These are phyloP conservation scores for Linum usitatissimum DNA, from an alignment of 345 rosid genomes.

Conservation along the genomic window DNA sequence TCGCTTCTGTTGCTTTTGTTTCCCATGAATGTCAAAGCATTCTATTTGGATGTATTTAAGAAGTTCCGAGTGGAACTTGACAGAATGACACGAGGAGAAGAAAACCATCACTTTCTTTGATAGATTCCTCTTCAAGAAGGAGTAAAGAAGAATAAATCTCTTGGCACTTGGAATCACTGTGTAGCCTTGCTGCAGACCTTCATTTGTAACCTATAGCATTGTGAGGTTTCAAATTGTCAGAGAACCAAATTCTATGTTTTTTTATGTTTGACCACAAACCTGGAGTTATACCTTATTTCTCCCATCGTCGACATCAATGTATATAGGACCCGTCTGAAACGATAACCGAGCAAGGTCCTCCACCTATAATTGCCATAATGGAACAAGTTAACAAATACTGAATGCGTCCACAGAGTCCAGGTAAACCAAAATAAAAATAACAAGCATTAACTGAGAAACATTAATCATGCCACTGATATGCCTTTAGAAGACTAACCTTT, in stretches of 20 bases:
- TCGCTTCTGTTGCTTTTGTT: slow-evolving; percentile 82
- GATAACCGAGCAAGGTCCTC: slow-evolving; percentile 96
- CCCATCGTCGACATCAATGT: slow-evolving; percentile 89
- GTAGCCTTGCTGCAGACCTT: slow-evolving; percentile 91
- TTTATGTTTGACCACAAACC: slow-evolving; percentile 7
- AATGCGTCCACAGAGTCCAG: background rate
- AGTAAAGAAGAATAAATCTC: slow-evolving; percentile 74
- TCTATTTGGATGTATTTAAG: slow-evolving; percentile 69
- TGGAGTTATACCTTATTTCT: slow-evolving; percentile 57
- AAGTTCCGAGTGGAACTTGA: slow-evolving; percentile 78
- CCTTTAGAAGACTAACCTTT: slow-evolving; percentile 40
- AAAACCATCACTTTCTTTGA: slow-evolving; percentile 96
- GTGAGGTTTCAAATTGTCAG: slow-evolving; percentile 10
- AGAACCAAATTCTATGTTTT: background rate
- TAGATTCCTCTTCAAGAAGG: slow-evolving; percentile 79
- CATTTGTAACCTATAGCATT: slow-evolving; percentile 73
- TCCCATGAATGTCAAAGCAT: slow-evolving; percentile 82
- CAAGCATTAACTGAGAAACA: background rate
- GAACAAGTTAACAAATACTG: background rate
- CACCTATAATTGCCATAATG: slow-evolving; percentile 33
- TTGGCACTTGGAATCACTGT: slow-evolving; percentile 77
- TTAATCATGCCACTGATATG: background rate
- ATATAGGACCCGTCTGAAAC: slow-evolving; percentile 69
- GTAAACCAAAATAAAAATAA: background rate
- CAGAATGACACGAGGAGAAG: slow-evolving; percentile 97